phyloP scores from a whole-genome alignment of 108 stramenopile species.

The Cyclotella atomus region DNA sequence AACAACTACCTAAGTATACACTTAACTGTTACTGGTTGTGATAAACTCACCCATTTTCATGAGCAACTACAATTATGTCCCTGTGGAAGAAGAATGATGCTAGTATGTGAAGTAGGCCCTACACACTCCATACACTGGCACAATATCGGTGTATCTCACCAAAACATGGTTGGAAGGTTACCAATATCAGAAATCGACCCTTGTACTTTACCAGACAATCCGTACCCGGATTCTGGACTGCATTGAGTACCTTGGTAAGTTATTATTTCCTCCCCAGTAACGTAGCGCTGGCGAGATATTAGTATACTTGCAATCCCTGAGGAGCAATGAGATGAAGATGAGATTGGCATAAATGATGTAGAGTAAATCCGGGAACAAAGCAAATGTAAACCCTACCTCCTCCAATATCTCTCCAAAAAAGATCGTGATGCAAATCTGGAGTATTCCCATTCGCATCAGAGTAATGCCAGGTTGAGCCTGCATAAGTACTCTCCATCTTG shows the following conservation, averaged over 20 bases:
- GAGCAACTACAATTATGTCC: constrained; percentile 5
- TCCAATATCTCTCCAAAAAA: neutral
- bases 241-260: neutral
- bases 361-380: neutral
- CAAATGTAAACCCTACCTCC: neutral
- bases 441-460: constrained; percentile 5
- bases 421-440: constrained; percentile 11
- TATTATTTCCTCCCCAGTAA: neutral
- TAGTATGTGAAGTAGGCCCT: neutral
- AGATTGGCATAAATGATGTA: neutral
- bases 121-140: neutral
- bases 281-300: too few species aligned
- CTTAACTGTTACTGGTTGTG: neutral
- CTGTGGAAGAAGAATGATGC: neutral
- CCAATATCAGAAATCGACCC: constrained; percentile 1
- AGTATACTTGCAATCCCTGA: neutral
- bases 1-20: neutral
- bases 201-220: neutral
- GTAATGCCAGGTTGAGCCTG: constrained; percentile 13
- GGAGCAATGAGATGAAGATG: neutral
- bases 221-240: neutral
- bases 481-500: constrained; percentile 9
- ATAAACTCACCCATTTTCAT: constrained; percentile 6
- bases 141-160: neutral
- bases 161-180: neutral